Percentiles rank a stretch among this genome's conserved stretches.
These are phyloP conservation scores for Carex kokanica DNA, from an alignment of 176 grass and related monocot species.

Conservation along the genomic window DNA sequence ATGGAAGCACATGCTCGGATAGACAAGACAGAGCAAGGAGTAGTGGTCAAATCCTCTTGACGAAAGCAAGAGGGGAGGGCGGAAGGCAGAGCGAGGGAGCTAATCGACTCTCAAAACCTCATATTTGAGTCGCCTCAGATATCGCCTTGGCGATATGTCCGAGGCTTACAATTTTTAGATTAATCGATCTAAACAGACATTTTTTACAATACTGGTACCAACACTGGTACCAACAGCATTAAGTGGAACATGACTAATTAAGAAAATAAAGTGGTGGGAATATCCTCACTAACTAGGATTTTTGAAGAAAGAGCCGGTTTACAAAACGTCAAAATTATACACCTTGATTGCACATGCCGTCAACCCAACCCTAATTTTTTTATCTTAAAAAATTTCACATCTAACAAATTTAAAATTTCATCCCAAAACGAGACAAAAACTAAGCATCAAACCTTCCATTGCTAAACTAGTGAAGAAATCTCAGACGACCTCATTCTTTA, in stretches of 20 bases:
- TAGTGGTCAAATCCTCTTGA: no score
- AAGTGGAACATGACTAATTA: slow-evolving; percentile 6
- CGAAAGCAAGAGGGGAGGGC: no score
- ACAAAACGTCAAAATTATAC: slow-evolving; percentile 29
- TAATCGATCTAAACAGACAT: no score
- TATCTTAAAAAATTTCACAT: slow-evolving; percentile 18
- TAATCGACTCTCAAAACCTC: no score
- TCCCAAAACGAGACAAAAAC: slow-evolving; percentile 27
- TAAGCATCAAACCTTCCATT: slow-evolving; percentile 33
- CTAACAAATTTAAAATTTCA: slow-evolving; percentile 29
- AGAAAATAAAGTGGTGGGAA: slow-evolving; percentile 10
- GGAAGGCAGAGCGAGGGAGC: no score
- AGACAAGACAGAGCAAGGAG: no score
- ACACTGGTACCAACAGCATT: no score
- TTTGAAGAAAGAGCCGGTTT: slow-evolving; percentile 19
- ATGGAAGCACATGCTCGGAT: no score
- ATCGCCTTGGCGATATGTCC: no score
- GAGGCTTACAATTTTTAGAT: no score
- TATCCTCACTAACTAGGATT: slow-evolving; percentile 20
- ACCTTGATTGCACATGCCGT: slow-evolving; percentile 31
- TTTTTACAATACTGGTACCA: no score
- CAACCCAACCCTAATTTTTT: slow-evolving; percentile 18
- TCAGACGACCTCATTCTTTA: slow-evolving; percentile 1
- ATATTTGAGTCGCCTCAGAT: no score
- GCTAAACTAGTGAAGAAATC: slow-evolving; percentile 17